Conservation (phyloP, 148 eudicot species). For the Nyssa sinensis region DNA sequence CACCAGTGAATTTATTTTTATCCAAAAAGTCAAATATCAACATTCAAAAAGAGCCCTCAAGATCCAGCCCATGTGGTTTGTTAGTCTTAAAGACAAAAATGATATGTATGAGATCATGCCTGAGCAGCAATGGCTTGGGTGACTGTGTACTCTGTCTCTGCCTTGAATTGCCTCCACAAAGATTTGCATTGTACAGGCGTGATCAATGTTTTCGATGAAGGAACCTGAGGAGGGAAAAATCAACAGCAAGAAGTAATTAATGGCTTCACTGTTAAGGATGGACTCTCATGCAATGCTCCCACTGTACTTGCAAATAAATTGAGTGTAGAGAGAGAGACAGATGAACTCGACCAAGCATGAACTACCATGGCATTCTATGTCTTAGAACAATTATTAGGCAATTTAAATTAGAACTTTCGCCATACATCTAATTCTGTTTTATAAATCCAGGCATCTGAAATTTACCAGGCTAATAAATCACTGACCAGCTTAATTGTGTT, state of each 20-base stretch:
- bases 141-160: conserved; percentile 93
- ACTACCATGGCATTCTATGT: not conserved
- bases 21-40: not conserved
- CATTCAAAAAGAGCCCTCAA: not conserved
- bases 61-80: not conserved
- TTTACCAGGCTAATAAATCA: not conserved
- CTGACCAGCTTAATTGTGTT: not conserved
- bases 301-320: not conserved
- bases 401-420: not conserved
- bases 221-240: conserved; percentile 41
- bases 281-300: not conserved
- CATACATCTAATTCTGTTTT: not conserved
- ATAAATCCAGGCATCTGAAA: not conserved
- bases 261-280: not conserved
- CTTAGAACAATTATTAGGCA: not conserved
- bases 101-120: conserved; percentile 44
- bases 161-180: conserved; percentile 86
- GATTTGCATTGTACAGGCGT: conserved; percentile 83
- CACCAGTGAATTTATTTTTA: not conserved
- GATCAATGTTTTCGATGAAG: conserved; percentile 62
- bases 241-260: not conserved
- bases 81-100: not conserved
- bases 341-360: not conserved
- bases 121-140: conserved; percentile 97
- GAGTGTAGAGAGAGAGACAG: not conserved